Evolutionary conservation across 176 grass and related monocot species (phyloP), one percentile per base, ranked within the genome.

Genomic region (Olyra latifolia): DNA sequence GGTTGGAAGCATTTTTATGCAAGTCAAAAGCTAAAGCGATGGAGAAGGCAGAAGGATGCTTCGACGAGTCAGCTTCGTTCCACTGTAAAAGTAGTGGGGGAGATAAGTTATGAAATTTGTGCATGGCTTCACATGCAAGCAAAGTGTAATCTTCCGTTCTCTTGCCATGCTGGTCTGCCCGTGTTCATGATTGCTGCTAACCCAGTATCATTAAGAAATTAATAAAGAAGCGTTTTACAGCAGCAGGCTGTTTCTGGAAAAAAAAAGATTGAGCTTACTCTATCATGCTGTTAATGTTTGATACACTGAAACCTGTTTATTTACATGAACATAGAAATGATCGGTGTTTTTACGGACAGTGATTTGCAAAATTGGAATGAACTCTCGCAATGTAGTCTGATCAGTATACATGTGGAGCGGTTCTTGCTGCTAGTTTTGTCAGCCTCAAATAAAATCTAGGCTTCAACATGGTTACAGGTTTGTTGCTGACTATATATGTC

Each of bases 121-220:
- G 27, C 32, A 41, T 40, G 45, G 43, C 66, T 43, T 71, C 52
- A 27, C 64, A 13, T 72, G 23, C 46, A 79, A 73, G 57, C 66
- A 25, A 85, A 62, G 7, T 17, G 17, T 72, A 62, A 53, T 55
- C 40, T 47, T 28, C 4, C 7, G 4, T 70, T 78, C 24, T 17
- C 32, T 11, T 19, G 52, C 40, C 35, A 58, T 25, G 11, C 55
- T 58, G 22, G 55, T 23, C 22, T 57, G 22, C 55, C 24, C 0
- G 55, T 25, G 4, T 60, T 10, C 58, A 67, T 68, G 25, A 47
- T 72, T 63, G 67, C 59, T 46, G 14, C 59, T 46, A 8, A 7
- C 8, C 24, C 2, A 13, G 27, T 65, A 62, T 71, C 6, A 43
- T 85, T 71, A 71, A 71, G 54, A 78, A 71, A 71, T 77, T 3